phyloP scores from a whole-genome alignment of 2,329 filamentous ascomycete species.

The Verticillium isaacii region DNA sequence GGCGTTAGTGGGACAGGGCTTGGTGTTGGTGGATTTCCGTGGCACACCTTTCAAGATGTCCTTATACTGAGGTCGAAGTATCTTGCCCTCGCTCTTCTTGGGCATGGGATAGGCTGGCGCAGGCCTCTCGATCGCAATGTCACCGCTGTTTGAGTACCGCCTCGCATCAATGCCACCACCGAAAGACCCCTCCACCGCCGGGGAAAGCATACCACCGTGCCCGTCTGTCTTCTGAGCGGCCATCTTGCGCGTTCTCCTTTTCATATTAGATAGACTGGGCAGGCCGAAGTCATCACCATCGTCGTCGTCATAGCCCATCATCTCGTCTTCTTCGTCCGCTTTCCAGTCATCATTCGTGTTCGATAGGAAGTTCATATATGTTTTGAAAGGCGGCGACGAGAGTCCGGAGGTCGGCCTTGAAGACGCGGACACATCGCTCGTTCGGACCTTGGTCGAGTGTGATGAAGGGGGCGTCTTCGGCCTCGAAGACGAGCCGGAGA shows the following conservation, averaged over 20 bases:
- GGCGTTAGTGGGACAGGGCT: neutral
- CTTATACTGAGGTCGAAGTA: constrained; percentile 93
- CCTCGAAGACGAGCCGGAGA: constrained; percentile 55
- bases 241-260: constrained; percentile 59
- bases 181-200: constrained; percentile 30
- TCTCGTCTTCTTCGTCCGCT: constrained; percentile 67
- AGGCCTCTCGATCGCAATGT: constrained; percentile 88
- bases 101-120: constrained; percentile 79
- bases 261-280: constrained; percentile 88
- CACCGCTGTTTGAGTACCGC: constrained; percentile 77
- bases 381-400: constrained; percentile 63
- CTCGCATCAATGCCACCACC: constrained; percentile 37
- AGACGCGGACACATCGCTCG: constrained; percentile 50
- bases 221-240: constrained; percentile 35
- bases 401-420: constrained; percentile 45
- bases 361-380: constrained; percentile 76
- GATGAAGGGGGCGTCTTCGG: constrained; percentile 73
- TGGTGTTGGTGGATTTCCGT: neutral
- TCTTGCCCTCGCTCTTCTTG: constrained; percentile 90
- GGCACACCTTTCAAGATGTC: constrained; percentile 72
- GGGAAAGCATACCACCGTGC: constrained; percentile 25
- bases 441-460: constrained; percentile 46
- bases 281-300: constrained; percentile 95
- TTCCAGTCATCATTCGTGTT: constrained; percentile 82
- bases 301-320: constrained; percentile 74